Evolutionary conservation across 805 yeast species (phyloP).

Genomic region (Huiozyma naganishii): DNA sequence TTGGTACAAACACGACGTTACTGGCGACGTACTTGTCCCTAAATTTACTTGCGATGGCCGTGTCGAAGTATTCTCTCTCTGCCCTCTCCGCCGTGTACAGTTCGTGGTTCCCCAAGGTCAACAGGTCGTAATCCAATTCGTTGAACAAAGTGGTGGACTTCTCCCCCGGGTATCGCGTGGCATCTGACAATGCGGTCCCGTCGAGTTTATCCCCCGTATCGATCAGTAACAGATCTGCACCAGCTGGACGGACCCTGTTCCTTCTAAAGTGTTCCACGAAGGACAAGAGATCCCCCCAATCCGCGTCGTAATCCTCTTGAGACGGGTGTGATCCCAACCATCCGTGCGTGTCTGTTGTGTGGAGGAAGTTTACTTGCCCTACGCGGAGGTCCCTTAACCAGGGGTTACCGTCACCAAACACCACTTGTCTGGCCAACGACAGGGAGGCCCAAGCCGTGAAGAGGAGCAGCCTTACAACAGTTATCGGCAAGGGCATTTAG

Average conservation of each 20-base stretch:
- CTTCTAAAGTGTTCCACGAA: constrained; percentile 45
- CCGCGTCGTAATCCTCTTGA: constrained; percentile 67
- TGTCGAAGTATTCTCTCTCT: constrained; percentile 48
- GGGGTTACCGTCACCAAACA: too few relatives aligned
- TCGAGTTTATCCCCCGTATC: constrained; percentile 94
- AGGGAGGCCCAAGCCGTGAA: too few relatives aligned
- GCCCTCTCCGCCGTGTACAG: constrained; percentile 60
- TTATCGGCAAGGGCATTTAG: neutral
- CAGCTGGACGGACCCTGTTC: constrained; percentile 14
- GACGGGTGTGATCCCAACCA: constrained; percentile 88
- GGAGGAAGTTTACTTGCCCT: constrained; percentile 75
- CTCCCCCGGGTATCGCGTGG: constrained; percentile 61
- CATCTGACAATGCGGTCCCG: constrained; percentile 85
- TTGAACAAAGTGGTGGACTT: constrained; percentile 53
- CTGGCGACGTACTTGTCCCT: constrained; percentile 59
- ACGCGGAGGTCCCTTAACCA: constrained; percentile 40
- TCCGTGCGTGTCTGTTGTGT: constrained; percentile 95
- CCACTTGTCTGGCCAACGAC: too few relatives aligned
- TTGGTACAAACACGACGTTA: constrained; percentile 50
- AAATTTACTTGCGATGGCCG: constrained; percentile 41
- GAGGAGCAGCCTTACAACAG: neutral
- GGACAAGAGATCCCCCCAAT: constrained; percentile 86
- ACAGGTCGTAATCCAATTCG: constrained; percentile 57
- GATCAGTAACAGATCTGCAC: constrained; percentile 57
- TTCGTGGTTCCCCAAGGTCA: constrained; percentile 89